Base-by-base conservation (phyloP, 305 asterid species). In the Fraxinus floribunda region DNA sequence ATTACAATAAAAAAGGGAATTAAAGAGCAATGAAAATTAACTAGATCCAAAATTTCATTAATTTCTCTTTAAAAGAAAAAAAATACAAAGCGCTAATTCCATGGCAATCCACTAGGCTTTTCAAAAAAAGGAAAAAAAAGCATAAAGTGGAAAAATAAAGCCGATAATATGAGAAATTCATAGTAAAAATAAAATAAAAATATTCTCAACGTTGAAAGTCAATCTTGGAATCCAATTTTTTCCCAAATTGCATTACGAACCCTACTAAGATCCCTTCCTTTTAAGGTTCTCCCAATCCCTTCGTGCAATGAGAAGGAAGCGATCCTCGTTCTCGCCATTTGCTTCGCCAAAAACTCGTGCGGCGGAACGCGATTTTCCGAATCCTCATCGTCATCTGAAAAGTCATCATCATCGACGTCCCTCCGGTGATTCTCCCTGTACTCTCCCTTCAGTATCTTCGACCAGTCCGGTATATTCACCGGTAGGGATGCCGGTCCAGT, bases 211-310 rank as follows among this genome's bases (percentile, higher is more conserved):
- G 30, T 20, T 62, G 10, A 32, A 41, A 82, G 83, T 87, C 81
- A 95, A 86, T 95, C 99, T 86, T 93, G 84, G 81, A 94, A 95
- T 75, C 98, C 99, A 76, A 90, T 95, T 84, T 94, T 94, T 88
- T 94, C 95, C 98, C 97, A 95, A 88, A 95, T 94, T 72, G 99
- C 96, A 80, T 94, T 91, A 46, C 98, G 82, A 20, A 94, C 97
- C 88, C 99, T 90, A 83, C 97, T 94, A 44, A 95, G 95, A 88
- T 95, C 99, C 86, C 98, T 87, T 30, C 99, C 99, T 81, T 95
- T 95, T 64, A 95, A 89, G 68, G 99, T 95, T 88, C 99, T 90
- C 41, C 98, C 99, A 52, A 90, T 71, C 60, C 99, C 99, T 83
- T 95, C 98, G 88, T 95, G 95, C 86, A 95, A 93, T 71, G 97